Evolutionary conservation across 805 yeast species (phyloP).

Genomic region (Starmerella potacharoeniae): DNA sequence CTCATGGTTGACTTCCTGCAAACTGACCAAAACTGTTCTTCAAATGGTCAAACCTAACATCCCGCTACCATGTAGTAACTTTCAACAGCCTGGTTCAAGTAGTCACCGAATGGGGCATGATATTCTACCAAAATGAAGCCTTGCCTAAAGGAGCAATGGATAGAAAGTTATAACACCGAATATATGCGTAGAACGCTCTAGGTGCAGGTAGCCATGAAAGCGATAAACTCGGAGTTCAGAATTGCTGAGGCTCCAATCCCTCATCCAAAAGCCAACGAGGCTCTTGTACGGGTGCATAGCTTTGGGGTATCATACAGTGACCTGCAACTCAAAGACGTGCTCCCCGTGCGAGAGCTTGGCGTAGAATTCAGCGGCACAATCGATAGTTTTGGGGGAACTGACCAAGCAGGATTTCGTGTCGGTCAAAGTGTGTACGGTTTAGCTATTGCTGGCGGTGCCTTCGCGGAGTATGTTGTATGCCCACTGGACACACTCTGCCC

Average conservation of each 20-base stretch:
- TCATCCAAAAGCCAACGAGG: slow-evolving; percentile 19
- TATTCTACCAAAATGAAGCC: no score
- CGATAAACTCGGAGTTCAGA: not conserved
- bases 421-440: slow-evolving; percentile 33
- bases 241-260: slow-evolving; percentile 22
- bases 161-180: no score
- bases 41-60: no score
- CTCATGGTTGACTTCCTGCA: no score
- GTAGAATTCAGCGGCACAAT: slow-evolving; percentile 32
- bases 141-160: no score
- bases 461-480: slow-evolving; percentile 30
- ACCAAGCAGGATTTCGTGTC: slow-evolving; percentile 14
- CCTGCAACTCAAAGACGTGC: slow-evolving; percentile 4
- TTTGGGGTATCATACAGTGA: slow-evolving; percentile 32
- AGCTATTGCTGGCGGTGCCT: slow-evolving; percentile 29
- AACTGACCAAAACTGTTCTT: no score
- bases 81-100: no score
- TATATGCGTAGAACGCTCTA: no score
- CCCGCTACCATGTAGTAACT: no score
- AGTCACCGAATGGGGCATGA: no score
- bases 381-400: slow-evolving; percentile 10
- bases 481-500: slow-evolving; percentile 21
- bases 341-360: slow-evolving; percentile 23
- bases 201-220: not conserved
- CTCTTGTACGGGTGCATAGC: slow-evolving; percentile 26